These are phyloP conservation scores for Alnus glutinosa DNA, from an alignment of 306 rosid species.

Conservation along the genomic window DNA sequence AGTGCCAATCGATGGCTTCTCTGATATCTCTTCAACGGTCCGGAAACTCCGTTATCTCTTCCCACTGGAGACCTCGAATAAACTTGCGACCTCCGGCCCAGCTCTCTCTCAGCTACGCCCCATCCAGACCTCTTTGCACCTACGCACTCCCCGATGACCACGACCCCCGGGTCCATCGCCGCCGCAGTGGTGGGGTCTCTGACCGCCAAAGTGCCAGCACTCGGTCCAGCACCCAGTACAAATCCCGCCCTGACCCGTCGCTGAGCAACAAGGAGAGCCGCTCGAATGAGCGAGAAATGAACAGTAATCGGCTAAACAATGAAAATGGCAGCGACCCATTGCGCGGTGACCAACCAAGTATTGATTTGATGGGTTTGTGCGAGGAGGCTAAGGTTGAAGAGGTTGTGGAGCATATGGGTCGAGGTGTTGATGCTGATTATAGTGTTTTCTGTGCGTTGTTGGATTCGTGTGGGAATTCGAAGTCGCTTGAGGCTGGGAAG, in stretches of 20 bases:
- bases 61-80: constrained; percentile 32
- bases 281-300: constrained; percentile 33
- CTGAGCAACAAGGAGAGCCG: constrained; percentile 27
- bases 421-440: constrained; percentile 64
- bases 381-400: constrained; percentile 60
- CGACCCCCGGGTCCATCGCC: constrained; percentile 36
- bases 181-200: constrained; percentile 29
- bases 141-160: constrained; percentile 34
- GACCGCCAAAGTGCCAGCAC: constrained; percentile 6
- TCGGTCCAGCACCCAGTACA: constrained; percentile 29
- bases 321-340: constrained; percentile 33
- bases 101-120: constrained; percentile 27
- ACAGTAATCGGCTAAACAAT: constrained; percentile 16
- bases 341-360: constrained; percentile 18
- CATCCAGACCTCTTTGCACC: constrained; percentile 27
- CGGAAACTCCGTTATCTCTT: constrained; percentile 28
- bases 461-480: constrained; percentile 50
- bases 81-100: constrained; percentile 14
- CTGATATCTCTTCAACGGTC: constrained; percentile 32
- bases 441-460: constrained; percentile 48
- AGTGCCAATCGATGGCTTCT: constrained; percentile 45
- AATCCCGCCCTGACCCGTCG: constrained; percentile 40
- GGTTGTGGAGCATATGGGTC: constrained; percentile 59
- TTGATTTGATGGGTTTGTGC: constrained; percentile 53
- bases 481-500: constrained; percentile 48